Conservation (phyloP, 495 filamentous ascomycete genomes). For the Podospora conica region DNA sequence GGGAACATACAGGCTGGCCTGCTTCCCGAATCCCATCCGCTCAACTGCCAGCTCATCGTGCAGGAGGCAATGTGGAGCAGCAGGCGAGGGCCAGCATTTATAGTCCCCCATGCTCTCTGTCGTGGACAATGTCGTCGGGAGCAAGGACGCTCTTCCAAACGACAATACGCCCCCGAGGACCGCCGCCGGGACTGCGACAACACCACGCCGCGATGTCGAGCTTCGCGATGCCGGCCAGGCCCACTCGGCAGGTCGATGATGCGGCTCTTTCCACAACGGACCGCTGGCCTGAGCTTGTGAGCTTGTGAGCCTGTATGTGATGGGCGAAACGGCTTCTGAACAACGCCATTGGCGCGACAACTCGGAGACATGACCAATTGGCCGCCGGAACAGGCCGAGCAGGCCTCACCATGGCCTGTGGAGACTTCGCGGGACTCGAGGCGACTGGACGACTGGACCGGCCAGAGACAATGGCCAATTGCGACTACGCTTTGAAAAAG, state of each 20-base stretch:
- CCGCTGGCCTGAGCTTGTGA: slow-evolving; percentile 12
- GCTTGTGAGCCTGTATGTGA: slow-evolving; percentile 13
- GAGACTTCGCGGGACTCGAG: slow-evolving; percentile 8
- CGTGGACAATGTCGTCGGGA: not conserved
- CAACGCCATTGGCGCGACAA: slow-evolving; percentile 28
- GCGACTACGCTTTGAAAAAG: slow-evolving; percentile 16
- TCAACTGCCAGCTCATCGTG: slow-evolving; percentile 36
- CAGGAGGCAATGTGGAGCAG: slow-evolving; percentile 29
- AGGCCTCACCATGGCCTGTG: slow-evolving; percentile 20
- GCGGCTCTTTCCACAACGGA: slow-evolving; percentile 15
- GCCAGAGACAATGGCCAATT: slow-evolving; percentile 17
- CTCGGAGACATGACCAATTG: slow-evolving; percentile 24
- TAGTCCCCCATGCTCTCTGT: slow-evolving; percentile 10
- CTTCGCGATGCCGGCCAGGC: not conserved
- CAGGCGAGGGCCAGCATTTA: slow-evolving; percentile 21
- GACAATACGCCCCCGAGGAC: not conserved
- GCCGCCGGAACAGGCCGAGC: slow-evolving; percentile 25
- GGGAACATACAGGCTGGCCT: slow-evolving; percentile 19
- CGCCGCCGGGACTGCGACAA: not conserved
- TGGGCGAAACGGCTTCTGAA: slow-evolving; percentile 12
- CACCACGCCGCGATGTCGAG: slow-evolving; percentile 3
- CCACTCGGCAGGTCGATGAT: slow-evolving; percentile 10
- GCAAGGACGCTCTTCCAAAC: not conserved
- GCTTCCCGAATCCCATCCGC: slow-evolving; percentile 9
- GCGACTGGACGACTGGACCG: not conserved